Evolutionary conservation across 495 filamentous ascomycete species (phyloP).

Genomic region (Lophiostoma macrostomum): DNA sequence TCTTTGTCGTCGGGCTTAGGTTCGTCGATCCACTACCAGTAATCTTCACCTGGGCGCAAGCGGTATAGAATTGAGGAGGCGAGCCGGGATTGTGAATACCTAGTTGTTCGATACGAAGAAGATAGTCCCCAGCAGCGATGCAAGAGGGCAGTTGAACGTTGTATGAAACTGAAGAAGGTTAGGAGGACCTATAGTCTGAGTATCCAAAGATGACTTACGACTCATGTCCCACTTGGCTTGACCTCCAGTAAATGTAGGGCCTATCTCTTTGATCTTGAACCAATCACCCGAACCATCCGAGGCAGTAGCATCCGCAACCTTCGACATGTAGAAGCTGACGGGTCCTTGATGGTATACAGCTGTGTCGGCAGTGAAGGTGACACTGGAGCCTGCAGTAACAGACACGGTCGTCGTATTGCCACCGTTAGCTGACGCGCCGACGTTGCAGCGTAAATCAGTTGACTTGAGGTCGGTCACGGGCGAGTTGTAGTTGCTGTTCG

Average conservation of each 20-base stretch:
- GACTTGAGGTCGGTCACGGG: constrained; percentile 45
- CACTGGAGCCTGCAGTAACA: constrained; percentile 52
- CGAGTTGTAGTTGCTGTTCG: constrained; percentile 57
- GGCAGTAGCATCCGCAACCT: constrained; percentile 27
- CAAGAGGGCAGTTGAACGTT: constrained; percentile 30
- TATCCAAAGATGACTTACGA: constrained; percentile 7
- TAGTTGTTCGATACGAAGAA: constrained; percentile 34
- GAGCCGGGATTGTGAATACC: constrained; percentile 55
- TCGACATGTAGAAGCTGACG: constrained; percentile 47
- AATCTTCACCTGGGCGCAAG: constrained; percentile 33
- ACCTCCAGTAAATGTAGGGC: constrained; percentile 25
- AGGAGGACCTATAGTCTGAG: not conserved
- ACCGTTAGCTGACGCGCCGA: constrained; percentile 47
- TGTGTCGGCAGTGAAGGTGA: constrained; percentile 49
- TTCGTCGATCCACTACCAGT: constrained; percentile 22
- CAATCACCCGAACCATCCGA: constrained; percentile 30
- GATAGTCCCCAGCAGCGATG: constrained; percentile 31
- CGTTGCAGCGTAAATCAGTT: constrained; percentile 56
- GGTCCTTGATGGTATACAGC: constrained; percentile 64
- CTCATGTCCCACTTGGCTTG: constrained; percentile 26
- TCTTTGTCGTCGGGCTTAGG: constrained; percentile 29
- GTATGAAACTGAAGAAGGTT: constrained; percentile 37
- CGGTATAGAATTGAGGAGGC: constrained; percentile 50
- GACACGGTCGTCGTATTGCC: constrained; percentile 45
- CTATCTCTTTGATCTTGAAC: constrained; percentile 39